Evolutionary conservation across 371 early-diverging fungal species (phyloP).

Genomic region (Thermomucor indicae-seudaticae): DNA sequence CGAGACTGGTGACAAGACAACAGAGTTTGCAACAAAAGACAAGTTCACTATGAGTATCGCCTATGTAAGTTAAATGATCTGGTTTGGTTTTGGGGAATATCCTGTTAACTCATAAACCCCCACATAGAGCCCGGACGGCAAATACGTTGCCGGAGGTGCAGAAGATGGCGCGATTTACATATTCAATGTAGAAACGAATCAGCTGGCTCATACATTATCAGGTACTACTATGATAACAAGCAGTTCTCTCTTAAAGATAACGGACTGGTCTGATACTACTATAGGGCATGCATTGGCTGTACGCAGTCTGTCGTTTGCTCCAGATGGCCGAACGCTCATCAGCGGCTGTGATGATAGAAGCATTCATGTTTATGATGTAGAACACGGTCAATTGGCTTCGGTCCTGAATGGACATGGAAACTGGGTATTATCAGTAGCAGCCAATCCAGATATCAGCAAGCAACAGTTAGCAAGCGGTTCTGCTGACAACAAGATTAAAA

Average conservation of each 20-base stretch:
- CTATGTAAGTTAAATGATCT: conserved; percentile 48
- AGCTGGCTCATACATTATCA: conserved; percentile 62
- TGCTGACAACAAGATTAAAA: conserved; percentile 75
- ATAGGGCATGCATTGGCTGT: conserved; percentile 76
- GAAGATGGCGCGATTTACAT: conserved; percentile 75
- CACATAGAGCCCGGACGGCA: conserved; percentile 73
- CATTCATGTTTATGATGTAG: conserved; percentile 80
- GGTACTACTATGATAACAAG: conserved; percentile 33
- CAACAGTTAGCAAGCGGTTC: conserved; percentile 70
- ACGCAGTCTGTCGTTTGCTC: conserved; percentile 67
- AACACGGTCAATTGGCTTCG: conserved; percentile 71
- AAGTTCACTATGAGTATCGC: conserved; percentile 77
- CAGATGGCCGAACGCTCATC: conserved; percentile 66
- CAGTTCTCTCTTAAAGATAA: not conserved
- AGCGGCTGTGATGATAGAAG: conserved; percentile 81
- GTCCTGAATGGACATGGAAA: conserved; percentile 72
- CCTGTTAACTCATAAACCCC: not conserved
- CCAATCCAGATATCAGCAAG: conserved; percentile 62
- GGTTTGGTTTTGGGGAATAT: not conserved
- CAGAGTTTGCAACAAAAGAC: conserved; percentile 62
- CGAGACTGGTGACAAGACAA: conserved; percentile 60
- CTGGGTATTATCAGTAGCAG: conserved; percentile 73
- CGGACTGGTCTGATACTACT: not conserved
- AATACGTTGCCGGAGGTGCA: conserved; percentile 70
- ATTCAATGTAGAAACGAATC: conserved; percentile 69